Evolutionary conservation across 441 rosid genomes (phyloP), one percentile per base, ranked within the genome.

Genomic region (Mallotus japonicus): DNA sequence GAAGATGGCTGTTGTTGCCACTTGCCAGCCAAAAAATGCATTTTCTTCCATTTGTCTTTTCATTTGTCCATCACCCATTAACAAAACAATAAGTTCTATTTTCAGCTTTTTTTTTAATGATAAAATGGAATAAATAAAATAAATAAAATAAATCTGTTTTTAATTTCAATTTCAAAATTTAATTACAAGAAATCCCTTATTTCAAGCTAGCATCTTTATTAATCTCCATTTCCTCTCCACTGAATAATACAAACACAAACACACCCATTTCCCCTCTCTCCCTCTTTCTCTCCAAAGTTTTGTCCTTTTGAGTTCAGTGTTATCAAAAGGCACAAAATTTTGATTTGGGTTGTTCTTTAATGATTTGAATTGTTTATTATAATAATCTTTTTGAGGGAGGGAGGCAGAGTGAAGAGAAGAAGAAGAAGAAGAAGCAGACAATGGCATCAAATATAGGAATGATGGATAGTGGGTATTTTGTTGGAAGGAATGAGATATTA

Each of bases 401-500:
- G 42, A 56, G 22, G 22, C 16, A 13, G 34, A 50, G 17, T 19
- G 6, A 15, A 17, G 14, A 56, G 49, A 42, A 59, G 28, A 55
- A 32, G 32, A 47, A 1, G 19, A n/a, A 68, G 42, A 64, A 71
- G 12, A 24, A 55, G 11, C 22, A 58, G 6, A 72, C 72, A 77
- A 93, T 95, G 99, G 92, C 97, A 24, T 76, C 92, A 53, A 91
- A 87, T 70, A 93, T 93, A 14, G 99, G 99, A 51, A 95, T 90
- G 88, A 95, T 95, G 98, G 98, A 91, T 78, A 85, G 95, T 83
- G 98, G 97, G 0, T 95, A 95, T 84, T 95, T 95, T 65, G 99
- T 95, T 20, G 99, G 99, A 47, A 87, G 99, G 80, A 91, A 88
- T 80, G 99, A 95, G 90, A 75, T 95, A 63, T 79, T 95, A 58